Conservation (phyloP, 257 asterid species). For the Capsicum pubescens region DNA sequence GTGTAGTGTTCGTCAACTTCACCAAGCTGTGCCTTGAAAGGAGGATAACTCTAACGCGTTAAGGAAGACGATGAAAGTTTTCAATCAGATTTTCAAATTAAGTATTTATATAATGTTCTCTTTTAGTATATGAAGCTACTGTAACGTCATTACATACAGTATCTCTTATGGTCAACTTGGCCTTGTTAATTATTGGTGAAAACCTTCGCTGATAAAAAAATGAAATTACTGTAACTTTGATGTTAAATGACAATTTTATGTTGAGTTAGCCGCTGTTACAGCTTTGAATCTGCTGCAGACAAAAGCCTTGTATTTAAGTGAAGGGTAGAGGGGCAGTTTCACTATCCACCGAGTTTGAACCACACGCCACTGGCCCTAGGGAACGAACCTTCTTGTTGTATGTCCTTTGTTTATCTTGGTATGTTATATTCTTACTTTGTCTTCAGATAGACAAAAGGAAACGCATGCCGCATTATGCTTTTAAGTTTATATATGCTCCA, state of each 20-base stretch:
- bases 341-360: background rate
- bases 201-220: no score
- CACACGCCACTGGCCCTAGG: background rate
- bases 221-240: background rate
- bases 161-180: no score
- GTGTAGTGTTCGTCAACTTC: background rate
- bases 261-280: background rate
- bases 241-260: background rate
- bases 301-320: background rate
- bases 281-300: background rate
- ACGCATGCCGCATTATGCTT: background rate
- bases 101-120: background rate
- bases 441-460: constrained; percentile 6
- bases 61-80: background rate
- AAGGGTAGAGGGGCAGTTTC: background rate
- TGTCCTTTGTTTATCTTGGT: constrained; percentile 1
- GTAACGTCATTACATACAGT: no score
- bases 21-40: background rate
- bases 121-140: background rate
- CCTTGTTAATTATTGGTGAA: no score
- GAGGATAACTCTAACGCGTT: background rate
- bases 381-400: background rate
- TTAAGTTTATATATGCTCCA: background rate
- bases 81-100: background rate
- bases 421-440: background rate